Evolutionary conservation across 148 eudicot genomes (phyloP), one percentile per base, ranked within the genome.

Genomic region (Rhododendron williamsianum): DNA sequence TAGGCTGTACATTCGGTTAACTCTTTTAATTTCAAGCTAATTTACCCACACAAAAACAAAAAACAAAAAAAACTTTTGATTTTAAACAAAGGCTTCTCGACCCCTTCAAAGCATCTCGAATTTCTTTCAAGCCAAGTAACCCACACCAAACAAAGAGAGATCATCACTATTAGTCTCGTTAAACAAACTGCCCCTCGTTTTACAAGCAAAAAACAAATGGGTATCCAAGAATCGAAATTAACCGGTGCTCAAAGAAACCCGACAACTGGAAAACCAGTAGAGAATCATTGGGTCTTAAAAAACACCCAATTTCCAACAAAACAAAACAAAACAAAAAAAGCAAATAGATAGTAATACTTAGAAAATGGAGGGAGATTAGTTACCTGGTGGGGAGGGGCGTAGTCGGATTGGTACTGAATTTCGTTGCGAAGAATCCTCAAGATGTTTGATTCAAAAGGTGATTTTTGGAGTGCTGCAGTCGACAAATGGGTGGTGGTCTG

Each of bases 301-400:
- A 76, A 56, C 36, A 41, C 38, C 23, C 43, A n/a, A 1, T 33
- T 41, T 2, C 38, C 4, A 4, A 73, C 16, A 73, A 71, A 69
- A 9, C 27, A 27, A 71, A 69, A 9, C 27, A 27, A 27, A 25
- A 58, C 65, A 58, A 5, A 12, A 71, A 25, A n/a, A 9, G 21
- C 58, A 51, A 19, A 56, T 4, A 54, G 49, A 43, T 10, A 74
- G 3, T 46, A 45, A 78, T 10, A 46, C 12, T 49, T 10, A 16
- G 38, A 25, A 63, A 77, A 63, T 41, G 43, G 76, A 12, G 78
- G 15, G 30, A 38, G 35, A 19, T 51, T 23, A 23, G 21, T 23
- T 25, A 84, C 90, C 90, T 86, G 85, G 72, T 84, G 88, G 77
- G 88, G 87, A 74, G 88, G 88, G 81, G 87, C 87, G 69, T 86